Base-by-base conservation (phyloP, 331 rosid species). In the Malus hybrid region DNA sequence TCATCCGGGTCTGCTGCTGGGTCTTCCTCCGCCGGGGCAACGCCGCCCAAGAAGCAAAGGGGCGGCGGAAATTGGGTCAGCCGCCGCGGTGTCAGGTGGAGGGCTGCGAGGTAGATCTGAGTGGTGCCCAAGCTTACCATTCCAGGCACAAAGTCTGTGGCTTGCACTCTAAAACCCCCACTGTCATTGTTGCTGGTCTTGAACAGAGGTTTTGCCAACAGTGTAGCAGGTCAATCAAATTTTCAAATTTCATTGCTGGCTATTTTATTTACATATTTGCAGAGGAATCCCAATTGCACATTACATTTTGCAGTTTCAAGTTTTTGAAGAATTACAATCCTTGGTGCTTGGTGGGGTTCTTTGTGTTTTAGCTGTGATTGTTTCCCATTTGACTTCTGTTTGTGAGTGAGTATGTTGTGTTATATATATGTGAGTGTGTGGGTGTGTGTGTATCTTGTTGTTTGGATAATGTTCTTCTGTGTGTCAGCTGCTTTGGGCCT, bases 181-280 rank as follows among this genome's bases (percentile, higher is more conserved):
- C 74, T 54, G 99, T 90, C 79, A 64, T 83, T 78, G 97, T 94
- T 61, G 82, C 87, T 75, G 96, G 96, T 12, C 79, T 89, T 19
- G 87, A 90, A 67, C 97, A 94, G 78, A 84, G 99, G 86, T 94
- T 94, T 89, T 94, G 99, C 77, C 99, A 92, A 75, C 99, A 94
- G 91, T 94, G 99, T 75, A 94, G 99, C 92, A 90, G 99, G 97
- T 94, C 81, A 36, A 66, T 60, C 1, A n/a, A 18, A 31, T 28
- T 12, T 1, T 34, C 18, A 10, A 14, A 46, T 2, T 3, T 29
- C n/a, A 9, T 29, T 57, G 11, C 19, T 20, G 10, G 5, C 50
- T 4, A n/a, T 24, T 1, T 28, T 48, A 1, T 71, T 62, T 52
- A 13, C 65, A 14, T 55, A 31, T 24, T 36, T 64, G 60, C 27